Evolutionary conservation across 208 protist genomes (phyloP).

Genomic region (Angomonas ambiguus): DNA sequence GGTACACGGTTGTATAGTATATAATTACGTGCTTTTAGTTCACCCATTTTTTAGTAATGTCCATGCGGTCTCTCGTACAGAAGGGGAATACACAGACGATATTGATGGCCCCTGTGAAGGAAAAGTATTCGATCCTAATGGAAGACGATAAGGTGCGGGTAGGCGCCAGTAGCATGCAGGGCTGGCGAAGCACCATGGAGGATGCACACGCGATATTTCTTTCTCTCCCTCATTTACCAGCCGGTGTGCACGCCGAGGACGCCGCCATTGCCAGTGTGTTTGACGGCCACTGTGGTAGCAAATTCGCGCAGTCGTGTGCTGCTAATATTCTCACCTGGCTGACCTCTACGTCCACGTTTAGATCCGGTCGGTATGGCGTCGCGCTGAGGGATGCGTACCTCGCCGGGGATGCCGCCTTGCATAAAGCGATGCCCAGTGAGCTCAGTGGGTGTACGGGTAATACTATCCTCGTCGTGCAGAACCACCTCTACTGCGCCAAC

Average conservation of each 20-base stretch:
- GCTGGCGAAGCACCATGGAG: constrained; percentile 89
- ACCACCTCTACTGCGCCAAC: constrained; percentile 92
- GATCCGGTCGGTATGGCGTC: constrained; percentile 55
- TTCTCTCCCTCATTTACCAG: constrained; percentile 65
- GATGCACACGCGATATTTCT: constrained; percentile 86
- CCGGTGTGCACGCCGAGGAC: constrained; percentile 60
- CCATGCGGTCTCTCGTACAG: constrained; percentile 48
- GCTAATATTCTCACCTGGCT: constrained; percentile 72
- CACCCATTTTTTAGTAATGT: constrained; percentile 11
- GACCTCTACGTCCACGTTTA: constrained; percentile 47
- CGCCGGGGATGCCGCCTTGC: constrained; percentile 58
- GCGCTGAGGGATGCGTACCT: constrained; percentile 68
- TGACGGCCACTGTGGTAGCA: constrained; percentile 85
- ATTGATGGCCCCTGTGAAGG: constrained; percentile 67
- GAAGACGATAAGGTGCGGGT: constrained; percentile 87
- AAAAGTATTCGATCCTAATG: constrained; percentile 91
- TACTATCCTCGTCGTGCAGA: constrained; percentile 76
- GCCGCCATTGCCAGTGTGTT: constrained; percentile 81
- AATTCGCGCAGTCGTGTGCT: constrained; percentile 76
- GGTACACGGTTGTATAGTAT: neutral
- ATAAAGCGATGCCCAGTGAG: constrained; percentile 70
- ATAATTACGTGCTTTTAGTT: neutral
- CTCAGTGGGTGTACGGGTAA: constrained; percentile 82
- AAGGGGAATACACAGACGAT: constrained; percentile 74
- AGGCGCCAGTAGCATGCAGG: constrained; percentile 90